Evolutionary conservation across 1,284 basidiomycete genomes (phyloP).

Genomic region (Flammula alnicola): DNA sequence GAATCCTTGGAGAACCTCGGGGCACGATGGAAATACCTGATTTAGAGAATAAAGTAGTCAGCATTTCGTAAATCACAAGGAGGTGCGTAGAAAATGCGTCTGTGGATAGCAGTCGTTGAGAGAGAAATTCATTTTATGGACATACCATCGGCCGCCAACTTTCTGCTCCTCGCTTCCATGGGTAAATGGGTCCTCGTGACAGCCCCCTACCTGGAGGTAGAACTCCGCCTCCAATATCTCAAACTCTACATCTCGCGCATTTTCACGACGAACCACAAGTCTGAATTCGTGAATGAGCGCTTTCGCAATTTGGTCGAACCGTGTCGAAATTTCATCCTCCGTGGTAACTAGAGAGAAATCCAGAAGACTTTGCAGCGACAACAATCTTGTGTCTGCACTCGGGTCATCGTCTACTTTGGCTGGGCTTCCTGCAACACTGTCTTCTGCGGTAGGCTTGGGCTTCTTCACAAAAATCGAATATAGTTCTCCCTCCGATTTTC

Average conservation of each 20-base stretch:
- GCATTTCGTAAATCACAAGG: slow-evolving; percentile 1
- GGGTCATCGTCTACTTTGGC: slow-evolving; percentile 1
- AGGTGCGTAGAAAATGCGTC: not conserved
- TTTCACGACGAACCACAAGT: slow-evolving; percentile 42
- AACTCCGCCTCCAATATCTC: slow-evolving; percentile 75
- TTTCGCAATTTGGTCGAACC: slow-evolving; percentile 55
- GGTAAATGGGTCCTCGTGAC: slow-evolving; percentile 75
- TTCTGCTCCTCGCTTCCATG: slow-evolving; percentile 71
- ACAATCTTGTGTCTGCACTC: not conserved
- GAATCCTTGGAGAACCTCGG: slow-evolving; percentile 53
- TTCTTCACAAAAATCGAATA: slow-evolving; percentile 27
- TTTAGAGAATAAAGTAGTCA: not conserved
- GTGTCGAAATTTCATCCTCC: slow-evolving; percentile 41
- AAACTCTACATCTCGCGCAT: slow-evolving; percentile 43
- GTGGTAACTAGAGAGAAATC: slow-evolving; percentile 50
- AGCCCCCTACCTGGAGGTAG: slow-evolving; percentile 58
- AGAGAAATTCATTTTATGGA: too few relatives aligned
- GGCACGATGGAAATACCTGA: slow-evolving; percentile 77
- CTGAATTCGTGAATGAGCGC: slow-evolving; percentile 52
- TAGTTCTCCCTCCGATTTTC: slow-evolving; percentile 18
- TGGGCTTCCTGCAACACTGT: not conserved
- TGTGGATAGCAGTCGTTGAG: not conserved
- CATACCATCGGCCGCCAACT: slow-evolving; percentile 64
- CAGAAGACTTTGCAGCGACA: slow-evolving; percentile 37
- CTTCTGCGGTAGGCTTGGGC: slow-evolving; percentile 5